phyloP scores from a whole-genome alignment of 768 basidiomycete genomes.

The Trametes coccinea region DNA sequence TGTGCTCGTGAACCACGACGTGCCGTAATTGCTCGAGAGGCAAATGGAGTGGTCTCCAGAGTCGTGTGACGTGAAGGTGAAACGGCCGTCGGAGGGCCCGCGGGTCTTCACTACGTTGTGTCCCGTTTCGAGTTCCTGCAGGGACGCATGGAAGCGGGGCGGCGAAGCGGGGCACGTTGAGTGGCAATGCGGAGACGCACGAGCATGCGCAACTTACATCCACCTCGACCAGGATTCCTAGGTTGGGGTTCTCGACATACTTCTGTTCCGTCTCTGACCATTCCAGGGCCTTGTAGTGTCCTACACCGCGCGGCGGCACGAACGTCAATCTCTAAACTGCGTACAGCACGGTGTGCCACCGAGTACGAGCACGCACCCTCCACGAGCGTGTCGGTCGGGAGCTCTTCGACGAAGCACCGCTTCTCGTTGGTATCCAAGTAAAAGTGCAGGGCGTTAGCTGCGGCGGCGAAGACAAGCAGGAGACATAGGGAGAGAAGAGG shows the following conservation, averaged over 20 bases:
- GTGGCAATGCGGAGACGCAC: not conserved
- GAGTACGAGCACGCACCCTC: slow-evolving; percentile 61
- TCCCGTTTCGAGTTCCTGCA: slow-evolving; percentile 81
- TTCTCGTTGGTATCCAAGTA: slow-evolving; percentile 94
- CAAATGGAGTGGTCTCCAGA: slow-evolving; percentile 98
- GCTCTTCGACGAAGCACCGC: slow-evolving; percentile 94
- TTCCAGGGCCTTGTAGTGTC: slow-evolving; percentile 90
- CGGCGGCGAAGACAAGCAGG: slow-evolving; percentile 43
- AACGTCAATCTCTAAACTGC: not conserved
- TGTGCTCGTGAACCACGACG: slow-evolving; percentile 75
- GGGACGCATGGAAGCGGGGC: not conserved
- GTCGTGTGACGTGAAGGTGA: slow-evolving; percentile 98
- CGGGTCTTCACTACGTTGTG: slow-evolving; percentile 84
- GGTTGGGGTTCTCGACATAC: slow-evolving; percentile 70
- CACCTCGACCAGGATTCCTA: slow-evolving; percentile 91
- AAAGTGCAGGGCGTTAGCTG: slow-evolving; percentile 85
- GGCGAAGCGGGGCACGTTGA: not conserved
- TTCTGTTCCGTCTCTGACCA: slow-evolving; percentile 74
- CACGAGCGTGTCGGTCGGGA: slow-evolving; percentile 93
- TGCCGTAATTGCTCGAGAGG: slow-evolving; percentile 86
- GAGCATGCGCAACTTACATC: slow-evolving; percentile 54
- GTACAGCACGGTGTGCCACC: not conserved
- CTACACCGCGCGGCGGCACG: slow-evolving; percentile 42
- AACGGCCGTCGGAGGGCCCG: slow-evolving; percentile 88
- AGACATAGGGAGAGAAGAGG: slow-evolving; percentile 36